Conservation (phyloP, 2,329 filamentous ascomycete genomes). For the Pseudogymnoascus sp. region DNA sequence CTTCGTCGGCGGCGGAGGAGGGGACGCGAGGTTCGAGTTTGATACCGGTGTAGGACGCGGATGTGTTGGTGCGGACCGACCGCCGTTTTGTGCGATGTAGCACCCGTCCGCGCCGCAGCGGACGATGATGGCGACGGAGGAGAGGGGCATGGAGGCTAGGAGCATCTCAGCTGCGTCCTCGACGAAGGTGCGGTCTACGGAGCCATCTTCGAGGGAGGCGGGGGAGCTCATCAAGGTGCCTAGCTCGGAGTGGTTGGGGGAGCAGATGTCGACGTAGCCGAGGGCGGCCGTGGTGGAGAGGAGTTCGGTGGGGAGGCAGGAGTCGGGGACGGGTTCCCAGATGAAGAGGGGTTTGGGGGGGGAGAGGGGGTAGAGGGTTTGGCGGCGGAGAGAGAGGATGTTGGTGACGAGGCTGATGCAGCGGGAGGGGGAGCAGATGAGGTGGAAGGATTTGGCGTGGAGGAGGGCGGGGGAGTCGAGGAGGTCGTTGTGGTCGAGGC, state of each 20-base stretch:
- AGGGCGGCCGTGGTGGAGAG: conserved; percentile 56
- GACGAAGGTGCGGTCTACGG: conserved; percentile 42
- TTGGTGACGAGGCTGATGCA: conserved; percentile 67
- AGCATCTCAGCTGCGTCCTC: conserved; percentile 55
- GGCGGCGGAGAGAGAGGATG: conserved; percentile 52
- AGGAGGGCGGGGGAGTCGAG: conserved; percentile 47
- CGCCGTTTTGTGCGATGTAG: conserved; percentile 42
- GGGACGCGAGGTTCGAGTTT: neutral
- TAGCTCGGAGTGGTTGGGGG: conserved; percentile 85
- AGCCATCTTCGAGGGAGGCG: conserved; percentile 40
- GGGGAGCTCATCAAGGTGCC: conserved; percentile 65
- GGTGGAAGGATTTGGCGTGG: conserved; percentile 69
- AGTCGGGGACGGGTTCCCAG: conserved; percentile 92
- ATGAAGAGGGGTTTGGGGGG: conserved; percentile 62
- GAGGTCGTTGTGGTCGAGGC: conserved; percentile 66
- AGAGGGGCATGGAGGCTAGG: conserved; percentile 53
- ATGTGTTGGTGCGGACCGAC: conserved; percentile 14
- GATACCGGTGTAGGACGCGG: neutral
- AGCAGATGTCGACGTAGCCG: conserved; percentile 53
- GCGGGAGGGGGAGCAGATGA: conserved; percentile 72
- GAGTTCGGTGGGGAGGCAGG: conserved; percentile 63
- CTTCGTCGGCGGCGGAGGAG: conserved; percentile 10
- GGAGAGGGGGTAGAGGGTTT: conserved; percentile 29
- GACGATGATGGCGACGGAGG: conserved; percentile 59
- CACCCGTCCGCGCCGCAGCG: conserved; percentile 66